These are phyloP conservation scores for Primulina tabacum DNA, from an alignment of 257 asterid genomes.

Conservation along the genomic window DNA sequence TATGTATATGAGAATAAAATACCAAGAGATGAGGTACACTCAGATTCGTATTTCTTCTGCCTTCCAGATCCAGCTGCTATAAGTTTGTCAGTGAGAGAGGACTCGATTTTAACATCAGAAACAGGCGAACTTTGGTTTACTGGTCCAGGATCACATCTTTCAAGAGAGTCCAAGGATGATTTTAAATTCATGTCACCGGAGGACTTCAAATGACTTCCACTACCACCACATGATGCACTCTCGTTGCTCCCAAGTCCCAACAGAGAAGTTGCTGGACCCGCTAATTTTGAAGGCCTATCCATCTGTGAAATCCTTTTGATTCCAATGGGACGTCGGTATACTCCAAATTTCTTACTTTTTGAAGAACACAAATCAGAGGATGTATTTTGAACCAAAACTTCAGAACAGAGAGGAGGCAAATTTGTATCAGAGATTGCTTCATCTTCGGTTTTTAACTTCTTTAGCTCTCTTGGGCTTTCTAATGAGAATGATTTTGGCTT, in stretches of 20 bases:
- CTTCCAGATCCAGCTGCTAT: slow-evolving; percentile 26
- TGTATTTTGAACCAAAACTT: slow-evolving; percentile 29
- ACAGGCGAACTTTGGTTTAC: slow-evolving; percentile 6
- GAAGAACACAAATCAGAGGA: slow-evolving; percentile 28
- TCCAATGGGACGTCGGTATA: slow-evolving; percentile 45
- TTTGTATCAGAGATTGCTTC: slow-evolving; percentile 35
- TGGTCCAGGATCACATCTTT: slow-evolving; percentile 27
- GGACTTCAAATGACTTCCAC: slow-evolving; percentile 25
- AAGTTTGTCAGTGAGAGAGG: slow-evolving; percentile 20
- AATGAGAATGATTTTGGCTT: slow-evolving; percentile 36
- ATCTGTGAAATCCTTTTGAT: slow-evolving; percentile 44
- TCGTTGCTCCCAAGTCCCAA: slow-evolving; percentile 28
- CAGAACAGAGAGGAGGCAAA: slow-evolving; percentile 16
- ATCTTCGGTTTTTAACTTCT: slow-evolving; percentile 35
- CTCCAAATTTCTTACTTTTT: slow-evolving; percentile 38
- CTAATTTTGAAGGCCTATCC: slow-evolving; percentile 23
- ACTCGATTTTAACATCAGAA: slow-evolving; percentile 24
- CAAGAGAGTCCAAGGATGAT: slow-evolving; percentile 21
- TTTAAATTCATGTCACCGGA: slow-evolving; percentile 18
- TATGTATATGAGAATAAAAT: background rate
- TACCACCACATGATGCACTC: slow-evolving; percentile 25
- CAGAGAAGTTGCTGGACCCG: slow-evolving; percentile 16
- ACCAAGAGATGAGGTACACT: slow-evolving; percentile 35
- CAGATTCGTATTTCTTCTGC: slow-evolving; percentile 32
- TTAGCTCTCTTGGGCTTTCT: slow-evolving; percentile 27